Evolutionary conservation across 345 rosid species (phyloP).

Genomic region (Melastoma malabathricum): DNA sequence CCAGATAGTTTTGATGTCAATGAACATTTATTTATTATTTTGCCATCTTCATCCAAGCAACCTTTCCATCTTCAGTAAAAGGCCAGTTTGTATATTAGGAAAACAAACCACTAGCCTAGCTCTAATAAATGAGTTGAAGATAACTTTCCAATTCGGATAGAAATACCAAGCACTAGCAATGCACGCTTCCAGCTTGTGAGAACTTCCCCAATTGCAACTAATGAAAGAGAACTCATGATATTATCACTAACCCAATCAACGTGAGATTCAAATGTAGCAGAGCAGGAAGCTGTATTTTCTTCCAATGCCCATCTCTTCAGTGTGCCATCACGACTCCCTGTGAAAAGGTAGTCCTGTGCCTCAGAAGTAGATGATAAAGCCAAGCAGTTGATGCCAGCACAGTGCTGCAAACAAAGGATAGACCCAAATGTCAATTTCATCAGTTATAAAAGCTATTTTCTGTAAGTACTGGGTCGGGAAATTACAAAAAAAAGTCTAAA

Average conservation of each 20-base stretch:
- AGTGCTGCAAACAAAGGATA: slow-evolving; percentile 55
- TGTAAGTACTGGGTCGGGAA: background rate
- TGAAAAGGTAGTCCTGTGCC: slow-evolving; percentile 52
- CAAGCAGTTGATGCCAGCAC: slow-evolving; percentile 91
- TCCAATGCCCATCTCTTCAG: slow-evolving; percentile 85
- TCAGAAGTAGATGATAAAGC: slow-evolving; percentile 42
- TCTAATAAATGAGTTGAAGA: background rate
- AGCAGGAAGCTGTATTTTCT: slow-evolving; percentile 55
- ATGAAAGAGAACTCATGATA: background rate
- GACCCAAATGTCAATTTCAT: slow-evolving; percentile 8
- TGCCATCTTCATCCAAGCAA: background rate
- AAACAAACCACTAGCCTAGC: background rate
- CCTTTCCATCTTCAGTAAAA: background rate
- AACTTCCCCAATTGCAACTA: background rate
- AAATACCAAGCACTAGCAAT: slow-evolving; percentile 1
- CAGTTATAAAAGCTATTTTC: background rate
- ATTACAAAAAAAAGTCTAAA: background rate
- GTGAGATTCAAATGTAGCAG: slow-evolving; percentile 97
- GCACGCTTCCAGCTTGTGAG: background rate
- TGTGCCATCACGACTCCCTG: slow-evolving; percentile 99
- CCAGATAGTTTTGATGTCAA: slow-evolving; percentile 6
- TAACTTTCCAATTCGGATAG: background rate
- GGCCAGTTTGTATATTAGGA: background rate
- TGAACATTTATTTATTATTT: background rate
- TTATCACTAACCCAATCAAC: slow-evolving; percentile 78